Evolutionary conservation across 106 monocot species (phyloP), one percentile per base, ranked within the genome.

Genomic region (Platanthera guangdongensis): DNA sequence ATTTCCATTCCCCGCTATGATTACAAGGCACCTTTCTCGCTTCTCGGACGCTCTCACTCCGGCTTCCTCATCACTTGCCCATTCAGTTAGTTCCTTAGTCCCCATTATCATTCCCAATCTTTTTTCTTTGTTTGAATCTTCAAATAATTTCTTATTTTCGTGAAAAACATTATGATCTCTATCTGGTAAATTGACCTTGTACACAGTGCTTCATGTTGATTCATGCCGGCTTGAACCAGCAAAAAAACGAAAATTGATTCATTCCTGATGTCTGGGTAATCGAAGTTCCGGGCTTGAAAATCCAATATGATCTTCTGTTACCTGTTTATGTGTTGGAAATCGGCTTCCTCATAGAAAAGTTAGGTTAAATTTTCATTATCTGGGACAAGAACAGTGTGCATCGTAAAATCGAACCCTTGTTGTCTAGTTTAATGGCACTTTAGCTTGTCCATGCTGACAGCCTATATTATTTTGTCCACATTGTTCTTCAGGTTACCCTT

Each of bases 61-160:
- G 96, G 96, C 1, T 97, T 97, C 74, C 96, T 97, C 80, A 85
- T 97, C 78, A 97, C 96, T 10, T 97, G 96, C 85, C 93, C 96
- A 55, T 91, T 97, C 82, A 93, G 93, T 97, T 48, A 85, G 78
- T 52, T 18, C 53, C 74, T 73, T 46, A 10, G 8, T 49, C 47
- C 21, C 14, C 51, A 21, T 57, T 15, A 47, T 81, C 22, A 0
- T 70, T 70, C 1, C 7, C 8, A 70, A 70, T 1, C 8, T 81
- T 74, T 65, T 13, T 68, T 45, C 4, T 46, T 12, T 48, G 6
- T 5, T 16, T 39, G 39, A 39, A 39, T 39, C 4, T 21, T 52
- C 18, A 51, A 70, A 70, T 70, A 0, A 39, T 48, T 48, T 70
- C 5, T 13, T 30, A 65, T 7, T 32, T 65, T 39, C 39, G 39